A percentile compares a stretch with the other conserved stretches of the same genome.
These are phyloP conservation scores for Nemania bipapillata DNA, from an alignment of 2,329 filamentous ascomycete species.

Conservation along the genomic window DNA sequence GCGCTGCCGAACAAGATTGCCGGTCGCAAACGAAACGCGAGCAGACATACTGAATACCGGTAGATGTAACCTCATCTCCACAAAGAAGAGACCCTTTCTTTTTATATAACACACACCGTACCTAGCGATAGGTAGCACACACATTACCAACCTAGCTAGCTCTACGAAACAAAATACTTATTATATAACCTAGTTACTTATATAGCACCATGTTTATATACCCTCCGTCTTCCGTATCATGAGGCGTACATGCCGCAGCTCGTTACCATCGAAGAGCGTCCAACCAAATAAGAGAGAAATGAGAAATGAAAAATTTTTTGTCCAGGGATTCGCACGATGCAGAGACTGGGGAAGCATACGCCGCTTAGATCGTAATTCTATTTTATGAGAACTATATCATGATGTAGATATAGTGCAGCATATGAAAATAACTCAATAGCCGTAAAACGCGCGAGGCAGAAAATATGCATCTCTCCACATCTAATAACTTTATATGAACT, in stretches of 20 bases:
- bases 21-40: not conserved
- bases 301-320: not conserved
- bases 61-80: not conserved
- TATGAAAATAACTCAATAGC: not conserved
- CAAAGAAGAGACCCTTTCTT: not conserved
- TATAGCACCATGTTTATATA: conserved; percentile 7
- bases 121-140: not conserved
- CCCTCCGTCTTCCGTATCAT: conserved; percentile 7
- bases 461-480: not conserved
- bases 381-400: not conserved
- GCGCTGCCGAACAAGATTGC: not conserved
- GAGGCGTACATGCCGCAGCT: not conserved
- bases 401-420: not conserved
- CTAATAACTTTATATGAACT: not conserved
- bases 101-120: conserved; percentile 20
- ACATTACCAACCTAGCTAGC: not conserved
- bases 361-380: not conserved
- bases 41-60: not conserved
- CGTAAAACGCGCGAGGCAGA: not conserved
- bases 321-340: not conserved
- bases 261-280: not conserved
- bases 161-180: not conserved
- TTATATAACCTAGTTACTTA: not conserved
- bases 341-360: not conserved
- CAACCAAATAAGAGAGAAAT: not conserved